Evolutionary conservation across 2,329 filamentous ascomycete genomes (phyloP).

Genomic region (Ophiostoma australiae): DNA sequence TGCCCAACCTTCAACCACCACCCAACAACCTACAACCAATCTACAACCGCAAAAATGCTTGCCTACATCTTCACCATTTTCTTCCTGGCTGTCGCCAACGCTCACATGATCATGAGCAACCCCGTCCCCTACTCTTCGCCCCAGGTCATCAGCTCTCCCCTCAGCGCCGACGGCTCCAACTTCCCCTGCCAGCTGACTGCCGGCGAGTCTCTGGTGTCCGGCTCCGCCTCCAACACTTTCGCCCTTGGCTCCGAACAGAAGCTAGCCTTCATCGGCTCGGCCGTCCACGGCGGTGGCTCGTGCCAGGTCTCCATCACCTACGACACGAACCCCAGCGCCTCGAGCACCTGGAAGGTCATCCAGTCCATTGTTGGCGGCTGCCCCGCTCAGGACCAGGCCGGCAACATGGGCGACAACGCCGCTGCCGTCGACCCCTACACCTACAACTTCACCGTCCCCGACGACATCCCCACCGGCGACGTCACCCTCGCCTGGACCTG

Average conservation of each 20-base stretch:
- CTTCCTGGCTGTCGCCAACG: constrained; percentile 53
- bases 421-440: constrained; percentile 44
- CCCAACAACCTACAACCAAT: constrained; percentile 3
- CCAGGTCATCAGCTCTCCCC: constrained; percentile 55
- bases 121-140: constrained; percentile 58
- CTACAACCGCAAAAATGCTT: constrained; percentile 4
- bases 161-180: constrained; percentile 54
- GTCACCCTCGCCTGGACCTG: constrained; percentile 88
- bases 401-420: constrained; percentile 53
- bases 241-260: constrained; percentile 56
- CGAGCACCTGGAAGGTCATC: constrained; percentile 80
- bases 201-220: constrained; percentile 44
- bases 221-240: constrained; percentile 53
- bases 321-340: constrained; percentile 61
- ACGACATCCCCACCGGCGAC: constrained; percentile 65
- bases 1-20: neutral
- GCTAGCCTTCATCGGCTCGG: constrained; percentile 64
- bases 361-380: constrained; percentile 84
- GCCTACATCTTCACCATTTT: constrained; percentile 38
- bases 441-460: constrained; percentile 68
- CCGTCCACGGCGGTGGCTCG: constrained; percentile 83
- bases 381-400: constrained; percentile 53
- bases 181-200: constrained; percentile 77
- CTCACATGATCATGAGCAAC: constrained; percentile 69
- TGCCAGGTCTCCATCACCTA: constrained; percentile 86